Percentiles rank a stretch among this genome's conserved stretches.
Evolutionary conservation across 352 stramenopile genomes (phyloP).

Genomic region (Phytophthora sp.): DNA sequence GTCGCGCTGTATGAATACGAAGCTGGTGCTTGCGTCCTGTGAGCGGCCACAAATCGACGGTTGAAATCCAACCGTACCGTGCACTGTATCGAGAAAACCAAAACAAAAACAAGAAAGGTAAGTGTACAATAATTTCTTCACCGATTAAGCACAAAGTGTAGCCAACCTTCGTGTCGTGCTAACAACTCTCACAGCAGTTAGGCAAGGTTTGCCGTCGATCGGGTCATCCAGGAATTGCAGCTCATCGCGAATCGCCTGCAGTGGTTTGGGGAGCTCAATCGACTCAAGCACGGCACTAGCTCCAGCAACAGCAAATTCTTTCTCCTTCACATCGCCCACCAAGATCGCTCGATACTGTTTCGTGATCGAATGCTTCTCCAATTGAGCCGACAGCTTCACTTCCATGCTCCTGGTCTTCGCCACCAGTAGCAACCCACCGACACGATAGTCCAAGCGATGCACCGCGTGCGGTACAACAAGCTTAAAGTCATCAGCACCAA

Average conservation of each 20-base stretch:
- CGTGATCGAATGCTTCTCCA: slow-evolving; percentile 48
- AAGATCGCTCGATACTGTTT: slow-evolving; percentile 70
- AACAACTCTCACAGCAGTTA: slow-evolving; percentile 41
- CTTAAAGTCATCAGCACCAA: slow-evolving; percentile 8
- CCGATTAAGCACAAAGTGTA: not conserved
- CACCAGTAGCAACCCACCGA: slow-evolving; percentile 65
- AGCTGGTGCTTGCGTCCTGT: slow-evolving; percentile 79
- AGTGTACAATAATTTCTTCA: not conserved
- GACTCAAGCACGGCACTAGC: not conserved
- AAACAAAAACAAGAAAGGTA: not conserved
- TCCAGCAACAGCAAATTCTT: not conserved
- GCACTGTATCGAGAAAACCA: slow-evolving; percentile 34
- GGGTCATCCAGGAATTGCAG: slow-evolving; percentile 26
- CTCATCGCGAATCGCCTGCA: slow-evolving; percentile 24
- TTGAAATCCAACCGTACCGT: slow-evolving; percentile 65
- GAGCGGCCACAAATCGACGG: slow-evolving; percentile 69
- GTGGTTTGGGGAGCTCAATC: slow-evolving; percentile 14
- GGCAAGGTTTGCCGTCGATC: slow-evolving; percentile 35
- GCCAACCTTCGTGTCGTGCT: slow-evolving; percentile 42
- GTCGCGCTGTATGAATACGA: slow-evolving; percentile 57
- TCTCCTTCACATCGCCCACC: slow-evolving; percentile 29
- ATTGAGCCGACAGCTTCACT: slow-evolving; percentile 45
- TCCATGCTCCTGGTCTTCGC: slow-evolving; percentile 60
- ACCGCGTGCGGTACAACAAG: slow-evolving; percentile 48
- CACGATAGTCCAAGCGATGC: slow-evolving; percentile 67